Conservation (phyloP, 306 rosid genomes). For the Erythrophleum fordii region DNA sequence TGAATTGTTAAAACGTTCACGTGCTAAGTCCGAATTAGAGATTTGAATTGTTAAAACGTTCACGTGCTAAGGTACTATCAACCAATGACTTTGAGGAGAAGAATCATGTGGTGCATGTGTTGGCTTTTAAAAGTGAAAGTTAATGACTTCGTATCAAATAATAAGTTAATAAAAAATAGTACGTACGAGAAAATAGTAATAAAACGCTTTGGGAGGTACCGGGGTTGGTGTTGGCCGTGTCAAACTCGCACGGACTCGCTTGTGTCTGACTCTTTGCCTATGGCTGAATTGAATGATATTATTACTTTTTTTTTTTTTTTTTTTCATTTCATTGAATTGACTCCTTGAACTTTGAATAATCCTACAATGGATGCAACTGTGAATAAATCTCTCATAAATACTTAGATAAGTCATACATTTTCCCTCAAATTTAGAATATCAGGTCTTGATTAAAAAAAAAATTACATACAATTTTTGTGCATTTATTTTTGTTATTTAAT, state of each 20-base stretch:
- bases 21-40: constrained; percentile 43
- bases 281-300: not conserved
- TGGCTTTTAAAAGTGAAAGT: constrained; percentile 28
- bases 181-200: not conserved
- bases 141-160: not conserved
- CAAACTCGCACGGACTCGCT: not conserved
- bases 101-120: constrained; percentile 66
- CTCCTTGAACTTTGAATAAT: not conserved
- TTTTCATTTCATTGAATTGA: not conserved
- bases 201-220: not conserved
- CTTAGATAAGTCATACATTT: not conserved
- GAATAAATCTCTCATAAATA: not conserved
- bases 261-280: not conserved
- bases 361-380: not conserved
- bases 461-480: too few relatives aligned
- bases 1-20: constrained; percentile 43
- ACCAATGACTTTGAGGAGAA: constrained; percentile 40
- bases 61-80: constrained; percentile 46
- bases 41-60: constrained; percentile 34
- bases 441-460: not conserved
- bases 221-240: not conserved
- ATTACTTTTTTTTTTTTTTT: not conserved
- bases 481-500: too few relatives aligned
- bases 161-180: not conserved
- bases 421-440: not conserved